Conservation (phyloP, 176 grass and related monocot species). For the Rhipidocladum racemiflorum region DNA sequence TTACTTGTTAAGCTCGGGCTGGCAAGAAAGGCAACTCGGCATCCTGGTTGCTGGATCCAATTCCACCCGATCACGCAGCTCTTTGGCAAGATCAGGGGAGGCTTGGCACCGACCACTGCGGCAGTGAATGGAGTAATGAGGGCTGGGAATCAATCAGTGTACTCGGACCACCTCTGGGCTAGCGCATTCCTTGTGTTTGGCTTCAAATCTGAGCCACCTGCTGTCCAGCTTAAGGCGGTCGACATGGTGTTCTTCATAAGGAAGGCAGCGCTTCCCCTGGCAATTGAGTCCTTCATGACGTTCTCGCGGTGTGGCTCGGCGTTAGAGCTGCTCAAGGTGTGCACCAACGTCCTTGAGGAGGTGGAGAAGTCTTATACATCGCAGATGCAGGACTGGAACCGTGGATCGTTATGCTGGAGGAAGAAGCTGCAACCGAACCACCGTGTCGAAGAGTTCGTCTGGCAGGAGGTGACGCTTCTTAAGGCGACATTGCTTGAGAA, state of each 20-base stretch:
- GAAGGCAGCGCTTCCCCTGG: slow-evolving; percentile 82
- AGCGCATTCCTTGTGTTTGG: slow-evolving; percentile 90
- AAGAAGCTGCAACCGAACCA: slow-evolving; percentile 74
- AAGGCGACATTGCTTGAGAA: slow-evolving; percentile 88
- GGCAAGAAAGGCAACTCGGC: slow-evolving; percentile 66
- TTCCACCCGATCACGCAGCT: slow-evolving; percentile 82
- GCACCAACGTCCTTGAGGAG: slow-evolving; percentile 92
- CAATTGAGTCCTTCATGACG: slow-evolving; percentile 80
- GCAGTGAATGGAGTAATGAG: slow-evolving; percentile 75
- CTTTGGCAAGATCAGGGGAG: slow-evolving; percentile 81
- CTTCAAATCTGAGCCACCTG: slow-evolving; percentile 87
- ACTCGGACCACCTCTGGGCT: slow-evolving; percentile 92
- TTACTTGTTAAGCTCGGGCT: slow-evolving; percentile 89
- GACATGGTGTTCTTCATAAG: slow-evolving; percentile 93
- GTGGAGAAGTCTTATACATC: slow-evolving; percentile 80
- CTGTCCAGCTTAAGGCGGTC: slow-evolving; percentile 65
- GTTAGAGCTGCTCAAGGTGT: slow-evolving; percentile 91
- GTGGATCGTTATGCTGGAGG: slow-evolving; percentile 68
- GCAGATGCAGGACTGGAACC: slow-evolving; percentile 82
- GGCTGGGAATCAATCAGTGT: slow-evolving; percentile 59
- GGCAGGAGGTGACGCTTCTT: slow-evolving; percentile 96
- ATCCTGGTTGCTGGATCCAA: slow-evolving; percentile 90
- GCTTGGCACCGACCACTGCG: slow-evolving; percentile 50
- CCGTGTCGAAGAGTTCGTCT: slow-evolving; percentile 76
- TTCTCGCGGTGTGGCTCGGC: slow-evolving; percentile 91